These are phyloP conservation scores for Fusarium tricinctum DNA, from an alignment of 2,329 filamentous ascomycete genomes.

Conservation along the genomic window DNA sequence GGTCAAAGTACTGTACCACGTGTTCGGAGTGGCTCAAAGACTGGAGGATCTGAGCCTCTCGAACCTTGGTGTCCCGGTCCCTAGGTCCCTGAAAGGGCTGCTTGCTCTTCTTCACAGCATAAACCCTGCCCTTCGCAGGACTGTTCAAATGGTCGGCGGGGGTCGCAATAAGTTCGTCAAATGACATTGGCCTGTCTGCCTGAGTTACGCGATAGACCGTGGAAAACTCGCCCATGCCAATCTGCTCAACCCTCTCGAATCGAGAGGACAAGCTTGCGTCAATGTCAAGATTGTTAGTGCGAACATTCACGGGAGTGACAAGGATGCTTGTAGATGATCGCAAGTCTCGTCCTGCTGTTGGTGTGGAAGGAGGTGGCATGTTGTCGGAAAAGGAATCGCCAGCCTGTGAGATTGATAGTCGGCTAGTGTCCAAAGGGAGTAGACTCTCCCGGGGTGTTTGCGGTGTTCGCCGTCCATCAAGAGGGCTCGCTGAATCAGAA, in stretches of 20 bases:
- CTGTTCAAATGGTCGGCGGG: constrained; percentile 64
- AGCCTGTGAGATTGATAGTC: constrained; percentile 82
- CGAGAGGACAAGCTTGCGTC: constrained; percentile 80
- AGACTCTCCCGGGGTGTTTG: constrained; percentile 84
- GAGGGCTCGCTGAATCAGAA: constrained; percentile 71
- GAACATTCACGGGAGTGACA: constrained; percentile 78
- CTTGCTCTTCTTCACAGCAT: constrained; percentile 94
- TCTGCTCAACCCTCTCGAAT: constrained; percentile 84
- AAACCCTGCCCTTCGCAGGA: constrained; percentile 73
- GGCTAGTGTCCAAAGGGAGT: constrained; percentile 83
- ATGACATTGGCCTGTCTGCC: constrained; percentile 51
- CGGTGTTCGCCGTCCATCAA: constrained; percentile 73
- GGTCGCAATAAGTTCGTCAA: constrained; percentile 61
- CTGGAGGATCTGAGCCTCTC: constrained; percentile 85
- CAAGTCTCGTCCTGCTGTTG: constrained; percentile 73
- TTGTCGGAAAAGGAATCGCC: constrained; percentile 54
- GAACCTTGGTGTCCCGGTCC: constrained; percentile 86
- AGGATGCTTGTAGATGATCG: constrained; percentile 66
- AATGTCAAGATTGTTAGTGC: constrained; percentile 76
- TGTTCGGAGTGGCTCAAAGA: constrained; percentile 86
- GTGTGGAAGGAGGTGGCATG: constrained; percentile 78
- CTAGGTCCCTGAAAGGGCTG: constrained; percentile 81
- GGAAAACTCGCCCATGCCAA: constrained; percentile 94
- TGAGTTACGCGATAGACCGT: constrained; percentile 85
- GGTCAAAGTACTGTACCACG: constrained; percentile 84